Evolutionary conservation across 768 basidiomycete genomes (phyloP).

Genomic region (Rhodotorula kratochvilovae): DNA sequence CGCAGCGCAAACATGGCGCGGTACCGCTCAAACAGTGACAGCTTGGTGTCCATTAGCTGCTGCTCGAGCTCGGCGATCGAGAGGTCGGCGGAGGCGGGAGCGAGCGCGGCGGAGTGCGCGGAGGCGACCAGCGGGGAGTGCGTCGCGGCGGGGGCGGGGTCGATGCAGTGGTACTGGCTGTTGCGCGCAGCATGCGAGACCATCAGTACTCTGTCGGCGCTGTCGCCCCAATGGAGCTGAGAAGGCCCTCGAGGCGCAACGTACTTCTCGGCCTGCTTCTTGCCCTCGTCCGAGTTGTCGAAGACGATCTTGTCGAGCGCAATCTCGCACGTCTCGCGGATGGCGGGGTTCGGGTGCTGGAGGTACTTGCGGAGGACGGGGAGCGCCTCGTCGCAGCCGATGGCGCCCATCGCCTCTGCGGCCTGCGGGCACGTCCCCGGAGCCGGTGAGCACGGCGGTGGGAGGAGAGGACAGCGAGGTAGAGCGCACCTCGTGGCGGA

Average conservation of each 20-base stretch:
- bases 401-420: constrained; percentile 97
- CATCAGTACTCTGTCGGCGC: not conserved
- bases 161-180: constrained; percentile 74
- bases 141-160: constrained; percentile 69
- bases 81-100: constrained; percentile 25
- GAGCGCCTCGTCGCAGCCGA: constrained; percentile 64
- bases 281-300: constrained; percentile 56
- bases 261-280: constrained; percentile 36
- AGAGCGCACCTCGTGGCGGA: constrained; percentile 78
- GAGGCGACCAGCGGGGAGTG: constrained; percentile 49
- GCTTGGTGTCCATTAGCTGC: constrained; percentile 61
- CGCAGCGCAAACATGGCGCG: constrained; percentile 97
- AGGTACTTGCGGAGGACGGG: constrained; percentile 68
- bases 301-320: constrained; percentile 91
- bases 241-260: constrained; percentile 17
- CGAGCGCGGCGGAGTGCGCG: constrained; percentile 48
- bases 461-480: not conserved
- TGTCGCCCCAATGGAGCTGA: not conserved
- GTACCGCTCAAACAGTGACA: constrained; percentile 85
- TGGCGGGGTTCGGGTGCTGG: constrained; percentile 62
- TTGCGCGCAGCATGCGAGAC: not conserved
- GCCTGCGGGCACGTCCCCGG: constrained; percentile 57
- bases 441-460: too few species aligned
- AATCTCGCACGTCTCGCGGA: constrained; percentile 92
- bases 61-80: constrained; percentile 57